A percentile compares a stretch with the other conserved stretches of the same genome.
phyloP scores from a whole-genome alignment of 306 rosid genomes.

The cucumber (Cucumis sativus) region Cucumber_9930_V3 NC_026658.2:25440001-25440500 shows the following conservation, averaged over 20 bases:
- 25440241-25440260: background rate
- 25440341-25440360: background rate
- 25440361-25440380: constrained; percentile 5
- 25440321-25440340: background rate
- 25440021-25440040: constrained; percentile 71
- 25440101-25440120: constrained; percentile 16
- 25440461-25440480: constrained; percentile 41
- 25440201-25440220: constrained; percentile 81
- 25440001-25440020: constrained; percentile 34
- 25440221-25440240: constrained; percentile 42
- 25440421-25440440: background rate
- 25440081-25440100: constrained; percentile 21
- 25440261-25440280: background rate
- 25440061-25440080: constrained; percentile 36
- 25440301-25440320: background rate
- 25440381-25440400: background rate
- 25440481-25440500: constrained; percentile 84
- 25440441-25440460: constrained; percentile 9
- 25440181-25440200: constrained; percentile 76
- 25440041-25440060: constrained; percentile 57
- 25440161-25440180: constrained; percentile 35
- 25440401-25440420: background rate
- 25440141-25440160: constrained; percentile 18
- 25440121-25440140: constrained; percentile 27
- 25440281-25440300: background rate